Conservation (phyloP, 352 stramenopile species). For the Achlya hypogyna region DNA sequence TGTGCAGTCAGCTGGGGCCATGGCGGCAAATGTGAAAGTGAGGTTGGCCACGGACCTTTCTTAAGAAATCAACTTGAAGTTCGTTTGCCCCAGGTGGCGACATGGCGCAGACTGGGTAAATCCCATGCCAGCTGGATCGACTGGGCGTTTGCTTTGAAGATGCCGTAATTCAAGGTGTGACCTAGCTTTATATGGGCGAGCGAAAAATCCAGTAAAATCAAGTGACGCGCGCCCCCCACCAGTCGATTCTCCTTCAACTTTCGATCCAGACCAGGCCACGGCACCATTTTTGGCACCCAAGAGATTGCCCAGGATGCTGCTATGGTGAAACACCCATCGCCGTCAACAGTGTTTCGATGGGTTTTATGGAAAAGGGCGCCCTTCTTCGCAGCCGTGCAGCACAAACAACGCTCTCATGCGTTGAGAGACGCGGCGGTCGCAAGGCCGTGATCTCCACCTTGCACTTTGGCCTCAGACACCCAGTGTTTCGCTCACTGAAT, state of each 20-base stretch:
- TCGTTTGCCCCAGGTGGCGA: conserved; percentile 1
- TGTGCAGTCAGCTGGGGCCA: neutral
- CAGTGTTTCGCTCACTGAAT: neutral
- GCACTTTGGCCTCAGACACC: too few relatives aligned
- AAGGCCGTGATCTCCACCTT: too few relatives aligned
- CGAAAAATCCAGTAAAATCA: conserved; percentile 7
- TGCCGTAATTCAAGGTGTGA: conserved; percentile 5
- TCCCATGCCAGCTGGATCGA: neutral
- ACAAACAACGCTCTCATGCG: too few relatives aligned
- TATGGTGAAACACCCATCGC: neutral
- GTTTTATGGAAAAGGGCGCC: too few relatives aligned
- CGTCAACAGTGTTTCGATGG: too few relatives aligned
- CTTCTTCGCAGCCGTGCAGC: too few relatives aligned
- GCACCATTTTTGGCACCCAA: neutral
- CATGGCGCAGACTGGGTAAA: too few relatives aligned
- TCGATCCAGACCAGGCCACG: neutral
- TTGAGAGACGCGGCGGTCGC: too few relatives aligned
- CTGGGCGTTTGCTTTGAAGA: neutral
- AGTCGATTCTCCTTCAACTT: conserved; percentile 2
- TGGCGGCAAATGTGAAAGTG: neutral
- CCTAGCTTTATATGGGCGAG: neutral
- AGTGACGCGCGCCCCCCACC: neutral
- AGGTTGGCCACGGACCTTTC: neutral
- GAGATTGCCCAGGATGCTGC: too few relatives aligned
- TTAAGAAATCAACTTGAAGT: conserved; percentile 10